phyloP scores from a whole-genome alignment of 345 rosid species.

The Excoecaria agallocha region DNA sequence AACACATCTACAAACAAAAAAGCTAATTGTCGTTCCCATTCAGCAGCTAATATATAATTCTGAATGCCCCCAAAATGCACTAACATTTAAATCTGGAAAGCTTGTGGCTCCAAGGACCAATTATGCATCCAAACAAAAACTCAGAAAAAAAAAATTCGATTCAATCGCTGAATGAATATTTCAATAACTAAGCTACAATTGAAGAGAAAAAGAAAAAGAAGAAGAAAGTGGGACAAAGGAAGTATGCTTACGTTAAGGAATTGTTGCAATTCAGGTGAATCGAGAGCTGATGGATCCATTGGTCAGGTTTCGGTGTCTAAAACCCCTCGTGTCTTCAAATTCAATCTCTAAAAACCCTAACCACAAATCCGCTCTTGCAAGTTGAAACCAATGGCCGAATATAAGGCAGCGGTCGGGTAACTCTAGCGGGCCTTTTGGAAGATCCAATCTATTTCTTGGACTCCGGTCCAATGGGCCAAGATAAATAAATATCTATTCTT shows the following conservation, averaged over 20 bases:
- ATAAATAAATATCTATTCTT: too few relatives aligned
- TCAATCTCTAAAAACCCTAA: constrained; percentile 19
- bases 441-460: not conserved
- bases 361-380: not conserved
- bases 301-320: not conserved
- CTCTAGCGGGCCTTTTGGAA: not conserved
- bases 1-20: not conserved
- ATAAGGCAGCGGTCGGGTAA: not conserved
- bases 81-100: not conserved
- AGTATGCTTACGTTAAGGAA: constrained; percentile 47
- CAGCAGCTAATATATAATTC: not conserved
- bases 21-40: not conserved
- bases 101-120: not conserved
- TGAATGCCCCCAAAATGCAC: not conserved
- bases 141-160: not conserved
- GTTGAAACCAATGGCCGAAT: not conserved
- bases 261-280: constrained; percentile 54
- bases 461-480: too few relatives aligned
- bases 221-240: not conserved
- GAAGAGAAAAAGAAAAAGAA: not conserved
- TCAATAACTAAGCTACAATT: not conserved
- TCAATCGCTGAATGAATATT: not conserved
- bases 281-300: constrained; percentile 42
- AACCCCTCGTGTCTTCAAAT: constrained; percentile 4
- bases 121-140: not conserved